These are phyloP conservation scores for Ophiostoma angusticollis DNA, from an alignment of 2,329 filamentous ascomycete species.

Conservation along the genomic window DNA sequence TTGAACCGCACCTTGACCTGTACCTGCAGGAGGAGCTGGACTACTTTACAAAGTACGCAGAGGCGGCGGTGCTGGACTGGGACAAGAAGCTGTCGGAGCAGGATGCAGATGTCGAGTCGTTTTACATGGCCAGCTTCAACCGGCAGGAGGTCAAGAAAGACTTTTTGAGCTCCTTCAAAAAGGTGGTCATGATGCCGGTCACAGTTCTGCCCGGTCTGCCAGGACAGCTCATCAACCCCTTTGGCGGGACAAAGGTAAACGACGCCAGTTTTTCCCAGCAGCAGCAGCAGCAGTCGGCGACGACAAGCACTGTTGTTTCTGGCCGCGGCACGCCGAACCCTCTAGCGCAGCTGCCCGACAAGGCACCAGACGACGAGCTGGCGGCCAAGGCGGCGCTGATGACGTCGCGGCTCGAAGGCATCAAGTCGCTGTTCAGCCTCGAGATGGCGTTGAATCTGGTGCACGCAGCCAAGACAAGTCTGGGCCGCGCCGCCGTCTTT, in stretches of 20 bases:
- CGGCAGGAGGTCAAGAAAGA: constrained; percentile 92
- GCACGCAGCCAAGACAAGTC: constrained; percentile 72
- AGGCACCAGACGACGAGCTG: constrained; percentile 78
- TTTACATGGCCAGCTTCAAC: constrained; percentile 92
- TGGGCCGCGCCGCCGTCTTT: constrained; percentile 77
- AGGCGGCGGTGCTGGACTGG: constrained; percentile 70
- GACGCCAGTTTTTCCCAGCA: neutral
- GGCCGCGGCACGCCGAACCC: constrained; percentile 7
- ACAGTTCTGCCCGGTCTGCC: constrained; percentile 67
- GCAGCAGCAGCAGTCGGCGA: neutral
- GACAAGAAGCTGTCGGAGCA: constrained; percentile 85
- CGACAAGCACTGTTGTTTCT: neutral
- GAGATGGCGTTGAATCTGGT: constrained; percentile 86
- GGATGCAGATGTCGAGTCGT: constrained; percentile 80
- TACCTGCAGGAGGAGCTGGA: constrained; percentile 88
- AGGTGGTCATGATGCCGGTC: constrained; percentile 98
- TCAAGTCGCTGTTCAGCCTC: constrained; percentile 89
- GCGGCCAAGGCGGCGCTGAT: constrained; percentile 97
- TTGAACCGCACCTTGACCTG: constrained; percentile 85
- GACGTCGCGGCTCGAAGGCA: constrained; percentile 87
- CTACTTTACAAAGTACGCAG: constrained; percentile 64
- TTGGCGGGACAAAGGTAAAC: constrained; percentile 24
- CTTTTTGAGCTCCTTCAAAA: constrained; percentile 91
- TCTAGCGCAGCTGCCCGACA: constrained; percentile 7
- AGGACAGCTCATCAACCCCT: constrained; percentile 44